phyloP scores from a whole-genome alignment of 2,329 filamentous ascomycete genomes.

The Plectosphaerella plurivora region DNA sequence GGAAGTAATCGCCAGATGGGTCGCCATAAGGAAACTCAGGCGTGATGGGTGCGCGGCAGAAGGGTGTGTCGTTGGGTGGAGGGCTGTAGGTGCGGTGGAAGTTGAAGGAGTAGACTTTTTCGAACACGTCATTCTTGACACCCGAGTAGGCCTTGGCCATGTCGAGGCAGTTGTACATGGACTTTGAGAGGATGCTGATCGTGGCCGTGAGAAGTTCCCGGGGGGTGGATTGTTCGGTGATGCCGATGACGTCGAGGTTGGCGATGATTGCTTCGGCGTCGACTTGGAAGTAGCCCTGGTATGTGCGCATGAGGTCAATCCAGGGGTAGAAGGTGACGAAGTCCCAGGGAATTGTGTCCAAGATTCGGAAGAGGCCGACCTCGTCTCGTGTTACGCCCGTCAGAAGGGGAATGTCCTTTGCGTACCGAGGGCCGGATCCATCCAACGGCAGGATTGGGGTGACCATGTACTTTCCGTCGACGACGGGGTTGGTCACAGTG shows the following conservation, averaged over 20 bases:
- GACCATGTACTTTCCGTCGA: conserved; percentile 51
- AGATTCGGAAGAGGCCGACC: background rate
- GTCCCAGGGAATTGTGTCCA: background rate
- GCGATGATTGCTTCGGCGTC: background rate
- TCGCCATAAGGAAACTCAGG: conserved; percentile 23
- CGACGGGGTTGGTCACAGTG: conserved; percentile 47
- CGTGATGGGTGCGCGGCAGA: conserved; percentile 22
- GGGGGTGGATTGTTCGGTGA: background rate
- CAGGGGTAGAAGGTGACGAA: background rate
- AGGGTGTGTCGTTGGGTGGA: conserved; percentile 19
- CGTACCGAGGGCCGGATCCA: background rate
- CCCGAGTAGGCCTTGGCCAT: conserved; percentile 28
- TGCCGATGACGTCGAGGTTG: background rate
- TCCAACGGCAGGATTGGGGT: background rate
- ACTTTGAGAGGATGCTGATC: background rate
- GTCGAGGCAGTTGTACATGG: conserved; percentile 25
- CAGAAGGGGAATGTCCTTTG: background rate
- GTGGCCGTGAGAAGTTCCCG: background rate
- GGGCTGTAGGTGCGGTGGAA: conserved; percentile 36
- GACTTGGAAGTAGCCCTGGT: background rate
- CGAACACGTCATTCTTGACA: conserved; percentile 22
- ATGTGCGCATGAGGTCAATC: background rate
- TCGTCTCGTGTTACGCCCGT: background rate
- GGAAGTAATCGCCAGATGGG: conserved; percentile 31
- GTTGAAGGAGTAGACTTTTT: conserved; percentile 26